Conservation (phyloP, 2,329 filamentous ascomycete genomes). For the Trichophyton equinum region DNA sequence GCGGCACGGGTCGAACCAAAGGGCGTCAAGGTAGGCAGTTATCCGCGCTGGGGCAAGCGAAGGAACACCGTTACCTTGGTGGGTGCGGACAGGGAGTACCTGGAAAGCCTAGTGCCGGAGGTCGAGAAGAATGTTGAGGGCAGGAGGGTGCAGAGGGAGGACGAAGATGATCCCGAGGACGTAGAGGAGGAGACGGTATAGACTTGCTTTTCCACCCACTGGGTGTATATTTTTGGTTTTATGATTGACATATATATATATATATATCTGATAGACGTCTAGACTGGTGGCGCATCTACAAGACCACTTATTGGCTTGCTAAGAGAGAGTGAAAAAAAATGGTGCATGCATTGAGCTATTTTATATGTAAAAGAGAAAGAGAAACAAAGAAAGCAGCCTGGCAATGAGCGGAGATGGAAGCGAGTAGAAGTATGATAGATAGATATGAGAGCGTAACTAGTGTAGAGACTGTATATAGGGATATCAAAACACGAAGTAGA, state of each 20-base stretch:
- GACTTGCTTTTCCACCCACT: not conserved
- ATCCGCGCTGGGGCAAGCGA: conserved; percentile 81
- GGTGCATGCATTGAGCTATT: not conserved
- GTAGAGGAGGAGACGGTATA: conserved; percentile 17
- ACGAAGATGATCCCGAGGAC: conserved; percentile 48
- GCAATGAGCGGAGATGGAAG: not conserved
- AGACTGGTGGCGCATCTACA: no score
- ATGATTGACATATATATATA: not conserved
- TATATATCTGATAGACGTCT: not conserved
- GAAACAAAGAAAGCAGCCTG: not conserved
- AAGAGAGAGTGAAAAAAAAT: not conserved
- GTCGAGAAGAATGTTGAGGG: conserved; percentile 68
- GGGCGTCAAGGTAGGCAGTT: conserved; percentile 88
- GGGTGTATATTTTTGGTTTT: not conserved
- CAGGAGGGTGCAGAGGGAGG: conserved; percentile 55
- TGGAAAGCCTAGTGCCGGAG: conserved; percentile 67
- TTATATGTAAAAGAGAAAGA: not conserved
- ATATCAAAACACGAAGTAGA: not conserved
- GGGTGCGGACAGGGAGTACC: conserved; percentile 56
- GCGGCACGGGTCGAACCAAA: conserved; percentile 58
- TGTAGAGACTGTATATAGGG: not conserved
- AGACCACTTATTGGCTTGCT: no score
- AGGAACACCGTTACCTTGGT: conserved; percentile 86
- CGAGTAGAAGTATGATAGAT: not conserved
- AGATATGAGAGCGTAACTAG: not conserved